These are phyloP conservation scores for Sugiyamaella lignohabitans DNA, from an alignment of 805 yeast species.

Conservation along the genomic window DNA sequence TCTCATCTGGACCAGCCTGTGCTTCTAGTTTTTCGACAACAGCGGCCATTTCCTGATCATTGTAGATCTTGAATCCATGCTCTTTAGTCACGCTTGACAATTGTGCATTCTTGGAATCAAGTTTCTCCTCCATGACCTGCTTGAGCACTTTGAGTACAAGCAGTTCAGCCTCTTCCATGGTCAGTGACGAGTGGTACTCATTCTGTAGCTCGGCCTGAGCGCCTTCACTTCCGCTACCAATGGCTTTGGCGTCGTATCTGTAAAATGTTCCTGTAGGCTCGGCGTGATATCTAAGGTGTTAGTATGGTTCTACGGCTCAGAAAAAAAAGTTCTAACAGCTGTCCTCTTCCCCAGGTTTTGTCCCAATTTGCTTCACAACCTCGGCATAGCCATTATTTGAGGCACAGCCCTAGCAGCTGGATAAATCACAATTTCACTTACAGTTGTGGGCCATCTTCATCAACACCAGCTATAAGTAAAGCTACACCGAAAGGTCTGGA, in stretches of 20 bases:
- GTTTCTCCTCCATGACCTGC: slow-evolving; percentile 98
- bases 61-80: slow-evolving; percentile 78
- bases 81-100: slow-evolving; percentile 86
- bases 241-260: slow-evolving; percentile 96
- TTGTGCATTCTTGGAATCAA: slow-evolving; percentile 92
- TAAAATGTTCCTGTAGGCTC: slow-evolving; percentile 99
- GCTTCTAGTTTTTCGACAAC: slow-evolving; percentile 74
- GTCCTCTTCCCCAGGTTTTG: too few species aligned
- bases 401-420: background rate
- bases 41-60: slow-evolving; percentile 73
- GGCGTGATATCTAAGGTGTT: slow-evolving; percentile 55
- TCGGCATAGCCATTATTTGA: background rate
- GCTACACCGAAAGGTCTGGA: slow-evolving; percentile 99
- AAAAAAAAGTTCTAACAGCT: too few species aligned
- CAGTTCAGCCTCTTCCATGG: slow-evolving; percentile 87
- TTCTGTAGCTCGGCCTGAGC: slow-evolving; percentile 97
- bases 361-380: background rate
- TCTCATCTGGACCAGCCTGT: slow-evolving; percentile 12
- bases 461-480: slow-evolving; percentile 87
- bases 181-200: slow-evolving; percentile 84
- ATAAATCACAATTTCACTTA: slow-evolving; percentile 3
- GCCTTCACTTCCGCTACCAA: slow-evolving; percentile 98
- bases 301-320: background rate
- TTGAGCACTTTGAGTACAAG: slow-evolving; percentile 82
- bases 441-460: slow-evolving; percentile 84